Conservation (phyloP, 345 rosid genomes). For the Salix suchowensis region DNA sequence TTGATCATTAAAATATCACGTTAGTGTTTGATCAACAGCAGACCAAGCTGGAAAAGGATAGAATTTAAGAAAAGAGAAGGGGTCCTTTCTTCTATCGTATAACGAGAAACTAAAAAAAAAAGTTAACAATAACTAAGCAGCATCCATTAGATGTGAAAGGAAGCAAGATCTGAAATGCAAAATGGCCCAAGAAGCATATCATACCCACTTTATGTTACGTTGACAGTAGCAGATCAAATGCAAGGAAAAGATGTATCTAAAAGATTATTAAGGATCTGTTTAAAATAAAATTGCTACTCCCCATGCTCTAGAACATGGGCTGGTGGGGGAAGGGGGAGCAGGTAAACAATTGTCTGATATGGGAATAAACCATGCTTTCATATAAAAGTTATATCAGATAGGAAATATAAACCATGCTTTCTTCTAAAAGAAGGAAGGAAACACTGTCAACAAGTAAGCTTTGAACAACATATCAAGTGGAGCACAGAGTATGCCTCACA, state of each 20-base stretch:
- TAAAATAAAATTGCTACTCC: too few relatives aligned
- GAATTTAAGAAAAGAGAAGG: too few relatives aligned
- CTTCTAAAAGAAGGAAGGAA: not conserved
- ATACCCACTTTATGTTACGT: not conserved
- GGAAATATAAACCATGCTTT: not conserved
- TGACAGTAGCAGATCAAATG: not conserved
- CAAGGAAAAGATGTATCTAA: not conserved
- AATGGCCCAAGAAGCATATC: not conserved
- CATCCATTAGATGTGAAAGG: not conserved
- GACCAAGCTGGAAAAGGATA: not conserved
- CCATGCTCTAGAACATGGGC: too few relatives aligned
- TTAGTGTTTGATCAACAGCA: too few relatives aligned
- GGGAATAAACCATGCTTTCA: not conserved
- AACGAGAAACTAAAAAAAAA: not conserved
- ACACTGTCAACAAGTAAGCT: not conserved
- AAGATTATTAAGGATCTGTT: not conserved
- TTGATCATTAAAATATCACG: too few relatives aligned
- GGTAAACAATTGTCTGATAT: not conserved
- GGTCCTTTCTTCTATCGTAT: not conserved
- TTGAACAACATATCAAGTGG: slow-evolving; percentile 21
- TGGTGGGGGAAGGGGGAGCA: too few relatives aligned
- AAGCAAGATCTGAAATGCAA: not conserved
- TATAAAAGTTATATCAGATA: not conserved
- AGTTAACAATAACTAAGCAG: not conserved
- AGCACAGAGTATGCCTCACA: slow-evolving; percentile 66